Evolutionary conservation across 1,139 yeast genomes (phyloP), one percentile per base, ranked within the genome.

Genomic region (Candida freyschussii): DNA sequence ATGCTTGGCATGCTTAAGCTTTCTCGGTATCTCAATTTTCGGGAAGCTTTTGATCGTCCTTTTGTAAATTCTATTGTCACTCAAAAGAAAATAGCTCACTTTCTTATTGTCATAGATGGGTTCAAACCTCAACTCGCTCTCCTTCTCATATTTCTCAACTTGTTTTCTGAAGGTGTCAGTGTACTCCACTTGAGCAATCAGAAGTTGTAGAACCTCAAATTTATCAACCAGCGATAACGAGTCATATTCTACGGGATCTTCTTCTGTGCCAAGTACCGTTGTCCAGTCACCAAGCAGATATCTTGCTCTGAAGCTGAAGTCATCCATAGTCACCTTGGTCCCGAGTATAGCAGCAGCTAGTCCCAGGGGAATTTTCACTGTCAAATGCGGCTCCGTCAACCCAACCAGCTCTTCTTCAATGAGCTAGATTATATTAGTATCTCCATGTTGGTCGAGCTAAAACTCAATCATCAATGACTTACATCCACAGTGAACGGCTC

Each of bases 371-470:
- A 69, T 55, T 38, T 63, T 68, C 37, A 60, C 57, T 14, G 67
- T 51, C 35, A 71, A 59, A 24, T 62, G 50, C n/a, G 64, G 47
- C 13, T 43, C 50, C 4, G 44, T 59, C 33, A 64, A 47, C 27
- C 69, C 63, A 24, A 71, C 59, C 18, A 72, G 56, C 46, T 72
- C 78, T 42, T 71, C 65, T 44, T 72, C 78, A 39, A 72, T 32
- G 10, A 29, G 23, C 29, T 27, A 14, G 9, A n/a, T n/a, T n/a
- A n/a, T n/a, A n/a, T n/a, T n/a, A n/a, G n/a, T n/a, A n/a, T n/a
- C n/a, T n/a, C n/a, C n/a, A n/a, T n/a, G 12, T 22, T n/a, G 12
- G 13, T 6, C 6, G 23, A 19, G 21, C 5, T n/a, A n/a, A 13
- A 18, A 36, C 40, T 9, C n/a, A n/a, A n/a, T n/a, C n/a, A n/a